Conservation (phyloP, 2,329 filamentous ascomycete genomes). For the Chalara sp. region DNA sequence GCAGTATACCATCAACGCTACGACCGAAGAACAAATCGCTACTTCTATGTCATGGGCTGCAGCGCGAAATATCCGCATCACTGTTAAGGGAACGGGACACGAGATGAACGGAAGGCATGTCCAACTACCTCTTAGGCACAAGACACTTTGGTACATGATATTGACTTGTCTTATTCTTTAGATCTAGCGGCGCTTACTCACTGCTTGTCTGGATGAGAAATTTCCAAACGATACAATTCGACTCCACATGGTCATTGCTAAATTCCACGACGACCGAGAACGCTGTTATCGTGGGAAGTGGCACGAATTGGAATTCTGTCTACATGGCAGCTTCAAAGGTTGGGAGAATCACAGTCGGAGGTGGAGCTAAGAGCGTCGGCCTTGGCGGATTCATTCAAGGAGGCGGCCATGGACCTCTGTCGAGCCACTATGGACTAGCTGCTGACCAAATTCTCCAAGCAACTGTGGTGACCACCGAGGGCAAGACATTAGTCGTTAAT, state of each 20-base stretch:
- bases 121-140: neutral
- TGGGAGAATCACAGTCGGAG: slow-evolving; percentile 41
- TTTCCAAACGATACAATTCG: slow-evolving; percentile 33
- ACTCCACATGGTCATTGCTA: slow-evolving; percentile 10
- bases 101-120: slow-evolving; percentile 8
- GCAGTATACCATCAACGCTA: slow-evolving; percentile 28
- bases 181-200: slow-evolving; percentile 37
- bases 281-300: slow-evolving; percentile 27
- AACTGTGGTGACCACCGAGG: slow-evolving; percentile 44
- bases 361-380: slow-evolving; percentile 36
- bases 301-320: slow-evolving; percentile 38
- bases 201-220: slow-evolving; percentile 41
- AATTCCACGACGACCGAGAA: slow-evolving; percentile 18
- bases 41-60: slow-evolving; percentile 22
- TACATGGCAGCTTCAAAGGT: slow-evolving; percentile 32
- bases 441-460: slow-evolving; percentile 53
- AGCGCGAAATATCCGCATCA: slow-evolving; percentile 3
- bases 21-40: slow-evolving; percentile 20
- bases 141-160: neutral
- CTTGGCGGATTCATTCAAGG: slow-evolving; percentile 48
- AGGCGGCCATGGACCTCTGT: slow-evolving; percentile 50
- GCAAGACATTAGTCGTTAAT: slow-evolving; percentile 41
- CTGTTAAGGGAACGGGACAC: slow-evolving; percentile 10
- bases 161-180: slow-evolving; percentile 15
- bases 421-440: slow-evolving; percentile 46